Base-by-base conservation (phyloP, 2,329 filamentous ascomycete genomes). In the Aspergillus bombycis region DNA sequence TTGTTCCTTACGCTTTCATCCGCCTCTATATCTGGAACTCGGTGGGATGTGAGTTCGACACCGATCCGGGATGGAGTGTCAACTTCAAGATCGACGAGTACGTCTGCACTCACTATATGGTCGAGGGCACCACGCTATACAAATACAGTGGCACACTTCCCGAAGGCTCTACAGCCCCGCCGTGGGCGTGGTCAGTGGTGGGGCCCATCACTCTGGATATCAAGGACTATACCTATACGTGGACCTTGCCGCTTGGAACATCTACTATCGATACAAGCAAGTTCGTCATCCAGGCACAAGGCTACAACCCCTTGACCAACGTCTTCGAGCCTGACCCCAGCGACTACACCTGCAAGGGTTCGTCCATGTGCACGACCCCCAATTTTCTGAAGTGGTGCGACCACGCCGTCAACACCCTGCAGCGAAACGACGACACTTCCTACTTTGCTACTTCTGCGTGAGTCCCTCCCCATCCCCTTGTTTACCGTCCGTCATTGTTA, bases 11-110 rank as follows among this genome's bases (percentile, higher is more conserved):
- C 48, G 53, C 67, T 8, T 67, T 65, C 38, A 50, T 68, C 45
- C 67, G 65, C 36, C 62, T 68, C n/a, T 68, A 62, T 50, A n/a
- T 68, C 57, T 63, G 53, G 64, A 32, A 57, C 10, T 63, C 58
- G 12, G 53, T 60, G 60, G 58, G 59, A 21, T 65, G 61, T 65
- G 66, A 66, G 1, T 65, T 63, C 28, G 63, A 65, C 46, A 55
- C 57, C 10, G 34, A 67, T 58, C 61, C 58, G n/a, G 61, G 52
- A n/a, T 65, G 56, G 63, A 61, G 38, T 36, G 57, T 63, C 7
- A 62, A 63, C 28, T 61, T 60, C 30, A 61, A 63, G 11, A 23
- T 54, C 5, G 61, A 62, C 54, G 9, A 61, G 21, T 62, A 65
- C 21, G 38, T 64, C 54, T 62, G 41, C 48, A 50, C 57, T 5